Conservation (phyloP, 345 rosid genomes). For the Corchorus capsularis region DNA sequence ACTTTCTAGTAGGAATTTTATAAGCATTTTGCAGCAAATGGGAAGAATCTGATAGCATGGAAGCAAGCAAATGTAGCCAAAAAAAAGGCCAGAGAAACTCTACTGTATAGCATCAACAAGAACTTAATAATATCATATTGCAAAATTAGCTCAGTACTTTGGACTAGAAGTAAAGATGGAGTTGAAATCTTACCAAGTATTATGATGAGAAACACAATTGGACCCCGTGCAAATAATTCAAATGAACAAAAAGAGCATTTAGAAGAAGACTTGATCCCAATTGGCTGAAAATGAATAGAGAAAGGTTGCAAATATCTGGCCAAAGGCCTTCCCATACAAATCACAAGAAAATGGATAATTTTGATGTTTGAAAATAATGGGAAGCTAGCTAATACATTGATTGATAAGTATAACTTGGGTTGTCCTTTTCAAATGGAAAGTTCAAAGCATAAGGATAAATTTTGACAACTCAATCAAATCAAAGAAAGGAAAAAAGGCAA, state of each 20-base stretch:
- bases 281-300: neutral
- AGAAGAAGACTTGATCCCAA: neutral
- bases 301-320: neutral
- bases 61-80: neutral
- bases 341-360: neutral
- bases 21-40: neutral
- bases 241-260: neutral
- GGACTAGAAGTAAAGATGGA: neutral
- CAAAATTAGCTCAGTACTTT: neutral
- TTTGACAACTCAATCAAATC: slow-evolving; percentile 18
- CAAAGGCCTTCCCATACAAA: neutral
- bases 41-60: neutral
- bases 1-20: neutral
- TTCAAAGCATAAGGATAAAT: neutral
- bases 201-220: neutral
- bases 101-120: neutral
- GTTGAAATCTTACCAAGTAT: neutral
- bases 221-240: neutral
- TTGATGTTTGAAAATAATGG: neutral
- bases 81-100: neutral
- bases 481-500: neutral
- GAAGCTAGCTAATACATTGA: neutral
- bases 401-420: neutral
- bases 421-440: slow-evolving; percentile 10
- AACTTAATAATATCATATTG: neutral